Base-by-base conservation (phyloP, 345 rosid species). In the Salix caprea region DNA sequence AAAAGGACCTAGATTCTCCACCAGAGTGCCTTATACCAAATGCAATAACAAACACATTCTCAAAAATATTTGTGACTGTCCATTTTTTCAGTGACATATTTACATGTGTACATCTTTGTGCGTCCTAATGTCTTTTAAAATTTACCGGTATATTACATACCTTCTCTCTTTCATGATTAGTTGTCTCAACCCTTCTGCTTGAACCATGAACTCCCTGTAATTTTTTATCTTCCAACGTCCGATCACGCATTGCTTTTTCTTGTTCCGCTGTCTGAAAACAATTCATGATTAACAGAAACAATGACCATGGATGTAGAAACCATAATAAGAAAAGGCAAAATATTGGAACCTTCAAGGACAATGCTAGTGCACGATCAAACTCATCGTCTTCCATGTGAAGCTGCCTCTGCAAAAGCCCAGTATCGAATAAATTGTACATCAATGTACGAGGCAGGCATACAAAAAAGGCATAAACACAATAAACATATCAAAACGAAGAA, bases 271-370 rank as follows among this genome's bases (percentile, higher is more conserved):
- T 84, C 97, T 94, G 92, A 79, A 77, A 61, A 54, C 26, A 82
- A 65, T 74, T 69, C 70, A 74, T 61, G 71, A 61, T 67, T 77
- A 71, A 78, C 76, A 74, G 56, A 85, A 80, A 64, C 64, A 75
- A 70, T 37, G 65, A 76, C 67, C 64, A 69, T 40, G 34, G 34
- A 40, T 4, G 69, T 13, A 65, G 11, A 67, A 60, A 77, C 40
- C 50, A 81, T 72, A 72, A 69, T 32, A 34, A 28, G 73, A 75
- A 34, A 74, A 72, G n/a, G 40, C 60, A 52, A 79, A n/a, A 82
- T 52, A 83, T 52, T 72, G 61, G 77, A 76, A 94, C 97, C 97
- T 86, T 88, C 85, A 94, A 62, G 23, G 97, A 92, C 81, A 90
- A 78, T 2, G 93, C 87, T 65, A 92, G 81, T 69, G 92, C 98